Base-by-base conservation (phyloP, 257 asterid genomes). In the Hygrophila difformis region DNA sequence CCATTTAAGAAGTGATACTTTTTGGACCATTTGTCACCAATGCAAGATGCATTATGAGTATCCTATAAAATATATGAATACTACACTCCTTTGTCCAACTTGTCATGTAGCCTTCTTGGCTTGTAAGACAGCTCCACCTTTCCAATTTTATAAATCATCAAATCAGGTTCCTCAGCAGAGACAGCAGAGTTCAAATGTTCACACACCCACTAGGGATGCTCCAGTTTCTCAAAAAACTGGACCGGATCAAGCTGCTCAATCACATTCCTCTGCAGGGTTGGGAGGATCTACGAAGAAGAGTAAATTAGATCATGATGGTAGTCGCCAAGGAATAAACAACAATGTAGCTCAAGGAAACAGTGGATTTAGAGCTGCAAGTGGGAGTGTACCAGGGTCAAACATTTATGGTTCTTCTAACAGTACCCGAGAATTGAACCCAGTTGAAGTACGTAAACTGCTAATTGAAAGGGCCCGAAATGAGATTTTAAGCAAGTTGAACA, bases 1-100 rank as follows among this genome's bases (percentile, higher is more conserved):
- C 46, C n/a, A 39, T 53, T 63, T 44, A 53, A 59, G 74, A 63
- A 57, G 28, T 31, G 85, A 77, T 63, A 84, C 89, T 55, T 82
- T 82, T 53, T 84, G 94, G 94, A 84, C 84, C 24, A 61, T 80
- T 46, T 84, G 94, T 71, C 73, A 63, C 54, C 56, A 63, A 34
- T 84, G 94, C 73, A 84, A 61, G 71, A 77, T 74, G 76, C 87
- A 84, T 55, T 84, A 74, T 42, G 94, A 84, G 56, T 84, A 79
- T 59, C 75, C 65, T 2, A 80, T 51, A 65, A 43, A 49, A 44
- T 80, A 80, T 60, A 85, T 80, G 26, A 77, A 84, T 69, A 57
- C 65, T 6, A 76, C 82, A 52, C 93, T 84, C 54, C 80, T 74
- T 53, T 80, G 93, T 59, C 83, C 81, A 15, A 72, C 72, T 44